These are phyloP conservation scores for Penicillium sp. DNA, from an alignment of 2,329 filamentous ascomycete genomes.

Conservation along the genomic window DNA sequence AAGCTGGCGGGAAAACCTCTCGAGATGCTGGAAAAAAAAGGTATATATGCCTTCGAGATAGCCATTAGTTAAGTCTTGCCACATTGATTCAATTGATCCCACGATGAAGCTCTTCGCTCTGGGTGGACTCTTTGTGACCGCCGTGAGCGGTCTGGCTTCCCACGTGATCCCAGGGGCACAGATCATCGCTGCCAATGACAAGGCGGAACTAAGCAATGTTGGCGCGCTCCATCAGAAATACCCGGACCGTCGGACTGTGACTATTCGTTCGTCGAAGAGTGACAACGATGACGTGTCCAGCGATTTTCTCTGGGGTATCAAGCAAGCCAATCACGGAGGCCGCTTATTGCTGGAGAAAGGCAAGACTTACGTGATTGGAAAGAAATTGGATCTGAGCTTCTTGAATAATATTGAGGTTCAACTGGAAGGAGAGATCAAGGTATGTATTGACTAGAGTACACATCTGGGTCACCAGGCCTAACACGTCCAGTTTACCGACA, in stretches of 20 bases:
- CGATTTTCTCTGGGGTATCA: slow-evolving; percentile 56
- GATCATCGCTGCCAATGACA: slow-evolving; percentile 25
- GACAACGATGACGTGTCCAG: slow-evolving; percentile 58
- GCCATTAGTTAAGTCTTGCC: neutral
- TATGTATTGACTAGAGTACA: slow-evolving; percentile 12
- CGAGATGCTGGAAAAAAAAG: neutral
- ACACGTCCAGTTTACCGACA: slow-evolving; percentile 44
- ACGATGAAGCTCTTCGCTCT: slow-evolving; percentile 28
- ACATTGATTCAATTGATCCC: neutral
- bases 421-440: slow-evolving; percentile 58
- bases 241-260: slow-evolving; percentile 46
- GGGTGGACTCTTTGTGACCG: slow-evolving; percentile 21
- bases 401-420: slow-evolving; percentile 59
- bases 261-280: slow-evolving; percentile 54
- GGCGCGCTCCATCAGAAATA: slow-evolving; percentile 27
- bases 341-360: slow-evolving; percentile 56
- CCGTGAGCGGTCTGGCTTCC: slow-evolving; percentile 18
- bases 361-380: slow-evolving; percentile 59
- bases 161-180: slow-evolving; percentile 24
- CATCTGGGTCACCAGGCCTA: neutral
- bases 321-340: slow-evolving; percentile 60
- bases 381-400: slow-evolving; percentile 60
- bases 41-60: neutral
- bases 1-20: neutral
- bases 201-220: slow-evolving; percentile 15